Evolutionary conservation across 176 grass and related monocot genomes (phyloP), one percentile per base, ranked within the genome.

Genomic region (Elaeis guineensis): DNA sequence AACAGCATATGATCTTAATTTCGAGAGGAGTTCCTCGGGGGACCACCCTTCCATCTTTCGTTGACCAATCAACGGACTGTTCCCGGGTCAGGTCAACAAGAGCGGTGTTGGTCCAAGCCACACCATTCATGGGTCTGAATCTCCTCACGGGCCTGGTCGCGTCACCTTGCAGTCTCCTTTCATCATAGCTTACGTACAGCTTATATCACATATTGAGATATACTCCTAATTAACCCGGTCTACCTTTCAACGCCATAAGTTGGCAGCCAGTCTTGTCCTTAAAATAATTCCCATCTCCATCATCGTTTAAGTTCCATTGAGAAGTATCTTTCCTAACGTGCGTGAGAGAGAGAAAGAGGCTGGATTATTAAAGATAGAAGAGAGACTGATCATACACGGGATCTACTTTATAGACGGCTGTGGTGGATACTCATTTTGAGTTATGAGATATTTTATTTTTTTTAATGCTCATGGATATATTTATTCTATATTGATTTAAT

Each of bases 101-200:
- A 77, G 52, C 39, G 32, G 49, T 77, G 12, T 69, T 59, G 64
- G 74, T 77, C 56, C 52, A 54, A 69, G 50, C 50, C 25, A 61
- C 26, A 61, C 26, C 26, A 19, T 2, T 11, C 58, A 61, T 32
- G 28, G 58, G 58, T 61, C 17, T 28, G 58, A 39, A n/a, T 29
- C 16, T 29, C 39, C 6, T 59, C 16, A 32, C 30, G 22, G 58
- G 69, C 24, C n/a, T n/a, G 32, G 58, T 44, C 4, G 6, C 72
- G 50, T 64, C 71, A 74, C 2, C 29, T 29, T 69, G 21, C 23
- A 11, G 55, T 76, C 55, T 58, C 25, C 17, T 69, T 52, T 51
- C 64, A 69, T 76, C 73, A 76, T 6, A 76, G 54, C 74, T 69
- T 48, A 77, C 64, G 74, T 65, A 67, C 48, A 35, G n/a, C 18